Conservation (phyloP, 805 yeast genomes). For the Candida krabiensis region DNA sequence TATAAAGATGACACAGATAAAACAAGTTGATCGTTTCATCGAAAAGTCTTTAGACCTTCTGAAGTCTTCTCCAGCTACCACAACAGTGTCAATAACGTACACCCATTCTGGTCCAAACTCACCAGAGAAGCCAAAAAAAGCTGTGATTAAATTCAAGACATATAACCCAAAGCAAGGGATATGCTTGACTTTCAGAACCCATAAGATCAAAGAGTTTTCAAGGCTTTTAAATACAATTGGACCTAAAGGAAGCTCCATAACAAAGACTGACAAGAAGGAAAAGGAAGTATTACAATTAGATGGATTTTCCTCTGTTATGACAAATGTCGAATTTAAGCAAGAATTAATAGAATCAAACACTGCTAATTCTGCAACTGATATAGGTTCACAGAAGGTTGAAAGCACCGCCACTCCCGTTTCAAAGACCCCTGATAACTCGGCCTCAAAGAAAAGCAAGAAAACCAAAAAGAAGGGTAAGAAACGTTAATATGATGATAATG, state of each 20-base stretch:
- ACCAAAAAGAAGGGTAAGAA: constrained; percentile 26
- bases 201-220: constrained; percentile 70
- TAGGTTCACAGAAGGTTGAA: constrained; percentile 1
- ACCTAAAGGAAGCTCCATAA: constrained; percentile 50
- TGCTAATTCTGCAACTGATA: constrained; percentile 1
- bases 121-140: constrained; percentile 16
- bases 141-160: constrained; percentile 53
- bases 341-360: not conserved
- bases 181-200: constrained; percentile 56
- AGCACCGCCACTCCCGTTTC: constrained; percentile 5
- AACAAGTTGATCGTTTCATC: constrained; percentile 31
- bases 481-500: constrained; percentile 17
- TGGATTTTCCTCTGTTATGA: constrained; percentile 27
- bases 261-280: constrained; percentile 18
- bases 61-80: constrained; percentile 28
- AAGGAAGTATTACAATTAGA: constrained; percentile 23
- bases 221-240: constrained; percentile 73
- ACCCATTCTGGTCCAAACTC: constrained; percentile 28
- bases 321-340: constrained; percentile 20
- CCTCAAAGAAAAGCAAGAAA: constrained; percentile 16
- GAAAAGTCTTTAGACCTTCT: constrained; percentile 28
- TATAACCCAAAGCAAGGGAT: constrained; percentile 66
- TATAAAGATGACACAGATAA: constrained; percentile 28
- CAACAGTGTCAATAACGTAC: constrained; percentile 34
- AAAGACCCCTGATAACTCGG: constrained; percentile 1